phyloP scores from a whole-genome alignment of 441 rosid species.

The Mallotus repandus region DNA sequence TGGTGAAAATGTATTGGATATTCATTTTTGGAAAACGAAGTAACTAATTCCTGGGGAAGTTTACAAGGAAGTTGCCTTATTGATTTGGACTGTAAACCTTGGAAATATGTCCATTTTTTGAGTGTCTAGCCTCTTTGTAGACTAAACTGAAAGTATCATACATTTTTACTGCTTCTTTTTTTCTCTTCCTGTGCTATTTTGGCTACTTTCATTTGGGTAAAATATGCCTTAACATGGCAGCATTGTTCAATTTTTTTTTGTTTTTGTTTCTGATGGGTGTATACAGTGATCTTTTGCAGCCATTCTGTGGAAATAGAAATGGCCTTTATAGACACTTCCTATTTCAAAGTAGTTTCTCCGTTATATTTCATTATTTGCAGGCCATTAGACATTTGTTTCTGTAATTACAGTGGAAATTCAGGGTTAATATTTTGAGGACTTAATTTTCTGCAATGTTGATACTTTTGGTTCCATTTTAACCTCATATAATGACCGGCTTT shows the following conservation, averaged over 20 bases:
- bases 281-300: neutral
- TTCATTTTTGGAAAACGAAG: neutral
- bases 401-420: too few species aligned
- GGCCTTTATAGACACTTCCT: neutral
- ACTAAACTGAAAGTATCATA: neutral
- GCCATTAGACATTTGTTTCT: too few species aligned
- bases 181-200: neutral
- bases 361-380: neutral
- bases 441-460: neutral
- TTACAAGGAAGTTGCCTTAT: neutral
- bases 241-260: neutral
- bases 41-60: too few species aligned
- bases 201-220: neutral
- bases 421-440: too few species aligned
- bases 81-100: neutral
- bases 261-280: too few species aligned
- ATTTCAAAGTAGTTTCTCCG: neutral
- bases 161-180: neutral
- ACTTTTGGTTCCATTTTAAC: neutral
- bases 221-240: neutral
- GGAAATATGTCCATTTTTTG: too few species aligned
- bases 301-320: neutral
- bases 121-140: neutral
- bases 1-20: neutral
- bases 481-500: neutral